Base-by-base conservation (phyloP, 2,329 filamentous ascomycete species). In the Spiromastix sp. region DNA sequence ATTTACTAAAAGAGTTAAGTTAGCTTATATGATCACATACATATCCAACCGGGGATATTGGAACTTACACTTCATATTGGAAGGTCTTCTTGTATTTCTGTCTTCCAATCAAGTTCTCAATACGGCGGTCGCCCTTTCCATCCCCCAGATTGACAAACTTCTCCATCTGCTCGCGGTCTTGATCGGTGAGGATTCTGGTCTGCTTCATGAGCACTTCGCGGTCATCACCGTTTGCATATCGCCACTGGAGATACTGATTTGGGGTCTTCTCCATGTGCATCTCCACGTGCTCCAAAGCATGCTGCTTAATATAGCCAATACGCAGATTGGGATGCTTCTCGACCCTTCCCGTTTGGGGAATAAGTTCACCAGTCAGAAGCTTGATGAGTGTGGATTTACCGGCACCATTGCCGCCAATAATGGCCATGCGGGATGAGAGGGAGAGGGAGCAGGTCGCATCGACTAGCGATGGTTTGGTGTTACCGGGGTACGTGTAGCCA, bases 211-310 rank as follows among this genome's bases (percentile, higher is more conserved):
- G 75, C 26, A 96, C 89, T 60, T 98, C 91, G 34, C 91, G 85
- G 52, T 98, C 91, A 49, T 96, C 91, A 54, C 91, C 91, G 54
- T 96, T 85, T 51, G 85, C 85, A 57, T 96, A 98, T 51, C 91
- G 84, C 91, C 91, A 98, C 64, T 96, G 91, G 21, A 98, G 74
- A 56, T 98, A 98, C 64, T 98, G 91, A 60, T 94, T 96, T 26
- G 91, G 91, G 0, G 91, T 98, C 76, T 98, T 98, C 64, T 98
- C 91, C 49, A 96, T 70, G 56, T 98, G 91, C 89, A 95, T 94
- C 66, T 98, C 89, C 8, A 98, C 91, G 75, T 98, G 91, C 70
- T 98, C 91, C 9, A 98, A 73, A 29, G 91, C 91, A 62, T 98
- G 91, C 68, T 98, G 91, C 70, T 96, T 96, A 69, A 98, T 96